Evolutionary conservation across 2,329 filamentous ascomycete species (phyloP).

Genomic region (Penicillium sp.): DNA sequence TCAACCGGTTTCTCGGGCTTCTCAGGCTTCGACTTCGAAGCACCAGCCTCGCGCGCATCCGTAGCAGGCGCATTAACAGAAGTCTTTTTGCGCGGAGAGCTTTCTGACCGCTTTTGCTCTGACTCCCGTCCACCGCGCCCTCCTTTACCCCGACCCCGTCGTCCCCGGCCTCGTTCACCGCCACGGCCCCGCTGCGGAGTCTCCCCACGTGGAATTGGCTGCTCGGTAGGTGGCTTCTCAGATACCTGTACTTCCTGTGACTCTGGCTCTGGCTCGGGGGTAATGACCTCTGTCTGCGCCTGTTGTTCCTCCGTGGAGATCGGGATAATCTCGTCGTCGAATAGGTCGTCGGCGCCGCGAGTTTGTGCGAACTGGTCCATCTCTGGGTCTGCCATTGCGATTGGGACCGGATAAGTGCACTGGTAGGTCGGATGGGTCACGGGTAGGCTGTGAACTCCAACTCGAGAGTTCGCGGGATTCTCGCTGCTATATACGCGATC

Average conservation of each 20-base stretch:
- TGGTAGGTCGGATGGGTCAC: neutral
- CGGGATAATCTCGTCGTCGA: conserved; percentile 52
- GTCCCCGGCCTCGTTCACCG: conserved; percentile 31
- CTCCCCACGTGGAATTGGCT: conserved; percentile 23
- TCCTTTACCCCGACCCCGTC: conserved; percentile 28
- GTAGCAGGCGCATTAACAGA: conserved; percentile 14
- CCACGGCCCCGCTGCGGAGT: conserved; percentile 30
- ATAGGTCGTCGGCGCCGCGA: conserved; percentile 50
- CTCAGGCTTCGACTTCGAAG: conserved; percentile 17
- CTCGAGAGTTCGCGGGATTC: conserved; percentile 5
- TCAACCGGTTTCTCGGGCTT: conserved; percentile 6
- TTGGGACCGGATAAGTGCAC: conserved; percentile 1
- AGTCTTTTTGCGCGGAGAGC: conserved; percentile 16
- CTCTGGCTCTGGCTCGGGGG: conserved; percentile 13
- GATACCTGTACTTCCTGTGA: conserved; percentile 14
- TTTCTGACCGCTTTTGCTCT: conserved; percentile 21
- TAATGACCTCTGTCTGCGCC: conserved; percentile 20
- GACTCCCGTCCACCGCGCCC: conserved; percentile 22
- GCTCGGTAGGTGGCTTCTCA: conserved; percentile 15
- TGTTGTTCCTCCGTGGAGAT: conserved; percentile 38
- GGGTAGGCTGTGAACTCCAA: neutral
- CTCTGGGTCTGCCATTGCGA: conserved; percentile 16
- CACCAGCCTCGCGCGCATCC: conserved; percentile 15
- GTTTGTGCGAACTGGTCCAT: conserved; percentile 53
- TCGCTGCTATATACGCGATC: conserved; percentile 14